Percentiles rank a stretch among this genome's conserved stretches.
phyloP scores from a whole-genome alignment of 1,284 basidiomycete genomes.

The Rhizopogon hawkerae region DNA sequence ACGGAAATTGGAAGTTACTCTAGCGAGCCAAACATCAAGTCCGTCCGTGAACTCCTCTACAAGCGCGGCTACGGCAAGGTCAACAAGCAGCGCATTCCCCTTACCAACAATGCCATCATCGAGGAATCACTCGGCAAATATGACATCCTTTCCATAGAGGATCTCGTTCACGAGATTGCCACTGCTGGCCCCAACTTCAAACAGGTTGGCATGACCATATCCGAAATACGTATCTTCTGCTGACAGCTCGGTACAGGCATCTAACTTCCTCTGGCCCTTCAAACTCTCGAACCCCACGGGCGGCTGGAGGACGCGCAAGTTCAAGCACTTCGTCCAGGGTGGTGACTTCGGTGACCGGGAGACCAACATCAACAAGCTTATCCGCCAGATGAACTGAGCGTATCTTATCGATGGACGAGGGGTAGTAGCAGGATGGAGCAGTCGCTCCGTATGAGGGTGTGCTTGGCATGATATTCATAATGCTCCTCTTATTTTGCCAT shows the following conservation, averaged over 20 bases:
- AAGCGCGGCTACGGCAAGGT: constrained; percentile 99
- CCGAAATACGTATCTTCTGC: not conserved
- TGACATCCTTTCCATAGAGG: constrained; percentile 97
- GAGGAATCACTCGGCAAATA: constrained; percentile 89
- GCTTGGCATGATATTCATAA: constrained; percentile 28
- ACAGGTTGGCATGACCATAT: constrained; percentile 50
- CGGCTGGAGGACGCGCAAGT: constrained; percentile 95
- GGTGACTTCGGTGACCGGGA: constrained; percentile 98
- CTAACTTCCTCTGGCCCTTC: constrained; percentile 98
- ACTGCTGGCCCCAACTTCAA: constrained; percentile 98
- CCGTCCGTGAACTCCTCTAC: constrained; percentile 97
- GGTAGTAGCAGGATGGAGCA: constrained; percentile 16
- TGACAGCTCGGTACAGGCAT: constrained; percentile 42
- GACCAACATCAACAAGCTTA: constrained; percentile 92
- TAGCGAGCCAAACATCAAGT: constrained; percentile 92
- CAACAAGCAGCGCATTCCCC: constrained; percentile 94
- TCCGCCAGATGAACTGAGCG: constrained; percentile 89
- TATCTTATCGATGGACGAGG: constrained; percentile 4
- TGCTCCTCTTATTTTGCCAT: constrained; percentile 13
- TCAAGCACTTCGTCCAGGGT: constrained; percentile 90
- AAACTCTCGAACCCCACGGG: constrained; percentile 99
- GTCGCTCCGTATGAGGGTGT: constrained; percentile 28
- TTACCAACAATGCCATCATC: constrained; percentile 91
- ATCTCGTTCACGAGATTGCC: constrained; percentile 96
- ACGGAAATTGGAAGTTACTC: constrained; percentile 6